phyloP scores from a whole-genome alignment of 257 asterid species.

The Agastache rugosa region DNA sequence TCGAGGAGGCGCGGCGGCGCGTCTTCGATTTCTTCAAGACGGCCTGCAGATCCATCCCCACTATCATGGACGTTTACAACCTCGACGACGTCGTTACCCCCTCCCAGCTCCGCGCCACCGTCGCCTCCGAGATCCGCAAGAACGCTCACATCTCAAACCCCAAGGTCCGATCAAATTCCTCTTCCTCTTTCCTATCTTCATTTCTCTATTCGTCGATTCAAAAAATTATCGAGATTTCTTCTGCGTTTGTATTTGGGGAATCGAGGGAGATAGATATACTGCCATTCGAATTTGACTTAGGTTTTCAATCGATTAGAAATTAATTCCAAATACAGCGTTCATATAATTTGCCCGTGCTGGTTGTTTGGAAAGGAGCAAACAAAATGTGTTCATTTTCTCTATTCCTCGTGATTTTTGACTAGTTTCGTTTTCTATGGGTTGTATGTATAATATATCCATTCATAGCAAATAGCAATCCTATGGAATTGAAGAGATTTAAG shows the following conservation, averaged over 20 bases:
- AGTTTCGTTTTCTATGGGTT: not conserved
- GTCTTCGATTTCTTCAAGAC: constrained; percentile 80
- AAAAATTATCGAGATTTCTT: not conserved
- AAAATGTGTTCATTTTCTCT: not conserved
- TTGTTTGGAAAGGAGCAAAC: not conserved
- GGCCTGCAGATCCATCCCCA: constrained; percentile 91
- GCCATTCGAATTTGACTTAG: not conserved
- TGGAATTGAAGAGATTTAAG: constrained; percentile 4
- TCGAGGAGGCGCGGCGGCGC: constrained; percentile 75
- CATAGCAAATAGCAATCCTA: not conserved
- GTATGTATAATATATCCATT: not conserved
- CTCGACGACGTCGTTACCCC: constrained; percentile 75
- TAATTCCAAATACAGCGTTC: not conserved
- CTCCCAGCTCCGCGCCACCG: constrained; percentile 71
- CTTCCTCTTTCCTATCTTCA: not conserved
- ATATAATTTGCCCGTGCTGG: not conserved
- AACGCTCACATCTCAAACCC: constrained; percentile 73
- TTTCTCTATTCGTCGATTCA: not conserved
- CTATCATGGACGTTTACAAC: constrained; percentile 75
- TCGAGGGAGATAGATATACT: not conserved
- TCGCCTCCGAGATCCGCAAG: constrained; percentile 75
- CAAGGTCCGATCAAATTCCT: constrained; percentile 53
- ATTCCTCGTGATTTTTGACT: not conserved
- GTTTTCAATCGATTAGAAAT: constrained; percentile 18
- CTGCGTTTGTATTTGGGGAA: constrained; percentile 12